Conservation (phyloP, 2,329 filamentous ascomycete genomes). For the Botrytis cinerea region DNA sequence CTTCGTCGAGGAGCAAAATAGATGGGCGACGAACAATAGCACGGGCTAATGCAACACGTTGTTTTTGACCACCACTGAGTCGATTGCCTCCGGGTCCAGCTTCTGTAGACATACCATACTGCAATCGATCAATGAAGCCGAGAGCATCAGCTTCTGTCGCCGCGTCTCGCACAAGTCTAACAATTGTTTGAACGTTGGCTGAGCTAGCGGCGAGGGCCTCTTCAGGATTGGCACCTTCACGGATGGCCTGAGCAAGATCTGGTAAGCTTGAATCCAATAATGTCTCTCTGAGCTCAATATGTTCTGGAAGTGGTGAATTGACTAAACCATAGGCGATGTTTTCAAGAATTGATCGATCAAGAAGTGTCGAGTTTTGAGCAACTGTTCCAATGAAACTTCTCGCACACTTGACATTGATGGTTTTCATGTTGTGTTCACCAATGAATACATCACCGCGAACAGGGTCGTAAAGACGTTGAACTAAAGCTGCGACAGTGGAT, state of each 20-base stretch:
- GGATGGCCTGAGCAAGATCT: constrained; percentile 6
- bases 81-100: constrained; percentile 12
- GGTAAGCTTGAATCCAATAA: constrained; percentile 12
- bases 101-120: constrained; percentile 4
- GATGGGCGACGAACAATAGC: constrained; percentile 53
- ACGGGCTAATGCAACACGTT: constrained; percentile 62
- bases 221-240: constrained; percentile 1
- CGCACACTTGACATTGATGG: constrained; percentile 9
- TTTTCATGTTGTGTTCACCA: neutral
- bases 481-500: constrained; percentile 56
- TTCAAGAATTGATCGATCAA: constrained; percentile 16
- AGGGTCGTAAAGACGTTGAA: constrained; percentile 58
- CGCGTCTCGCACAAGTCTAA: constrained; percentile 5
- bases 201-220: constrained; percentile 7
- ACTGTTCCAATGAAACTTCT: constrained; percentile 18
- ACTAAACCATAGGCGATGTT: constrained; percentile 20
- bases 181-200: constrained; percentile 3
- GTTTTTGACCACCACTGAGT: constrained; percentile 20
- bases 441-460: constrained; percentile 7
- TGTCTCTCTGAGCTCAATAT: constrained; percentile 1
- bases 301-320: constrained; percentile 11
- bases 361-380: constrained; percentile 13
- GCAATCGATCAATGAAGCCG: constrained; percentile 9
- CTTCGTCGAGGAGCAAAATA: constrained; percentile 62
- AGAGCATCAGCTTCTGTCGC: constrained; percentile 18